These are phyloP conservation scores for Rhytidhysteron rufulum DNA, from an alignment of 2,329 filamentous ascomycete genomes.

Conservation along the genomic window DNA sequence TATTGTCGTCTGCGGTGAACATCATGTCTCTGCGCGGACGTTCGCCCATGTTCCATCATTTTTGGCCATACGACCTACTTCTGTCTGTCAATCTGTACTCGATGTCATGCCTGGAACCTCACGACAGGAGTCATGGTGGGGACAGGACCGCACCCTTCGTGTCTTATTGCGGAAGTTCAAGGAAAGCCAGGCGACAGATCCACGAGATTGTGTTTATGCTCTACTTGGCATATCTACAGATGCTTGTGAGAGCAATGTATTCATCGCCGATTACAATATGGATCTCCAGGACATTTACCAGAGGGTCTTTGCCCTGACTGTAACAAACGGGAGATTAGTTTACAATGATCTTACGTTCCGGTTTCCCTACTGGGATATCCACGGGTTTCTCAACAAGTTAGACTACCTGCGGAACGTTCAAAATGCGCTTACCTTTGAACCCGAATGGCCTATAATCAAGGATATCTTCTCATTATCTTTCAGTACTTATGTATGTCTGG, in stretches of 20 bases:
- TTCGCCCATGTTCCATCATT: slow-evolving; percentile 10
- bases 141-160: slow-evolving; percentile 9
- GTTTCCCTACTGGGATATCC: too few relatives aligned
- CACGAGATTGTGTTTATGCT: slow-evolving; percentile 18
- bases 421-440: too few relatives aligned
- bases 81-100: slow-evolving; percentile 14
- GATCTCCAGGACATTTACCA: slow-evolving; percentile 4
- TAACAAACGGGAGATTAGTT: too few relatives aligned
- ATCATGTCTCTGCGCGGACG: slow-evolving; percentile 8
- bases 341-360: too few relatives aligned
- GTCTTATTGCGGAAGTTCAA: slow-evolving; percentile 15
- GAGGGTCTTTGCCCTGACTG: too few relatives aligned
- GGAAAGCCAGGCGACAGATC: slow-evolving; percentile 13
- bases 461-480: too few relatives aligned
- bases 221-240: slow-evolving; percentile 18
- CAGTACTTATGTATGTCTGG: too few relatives aligned
- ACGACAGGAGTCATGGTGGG: slow-evolving; percentile 16
- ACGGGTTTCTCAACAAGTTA: too few relatives aligned
- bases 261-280: slow-evolving; percentile 9
- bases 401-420: too few relatives aligned
- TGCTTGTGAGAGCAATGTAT: slow-evolving; percentile 4
- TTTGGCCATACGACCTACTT: neutral
- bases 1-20: slow-evolving; percentile 8
- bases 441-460: too few relatives aligned
- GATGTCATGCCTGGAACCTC: slow-evolving; percentile 17